Conservation (phyloP, 2,329 filamentous ascomycete species). For the Fusarium sublunatum region DNA sequence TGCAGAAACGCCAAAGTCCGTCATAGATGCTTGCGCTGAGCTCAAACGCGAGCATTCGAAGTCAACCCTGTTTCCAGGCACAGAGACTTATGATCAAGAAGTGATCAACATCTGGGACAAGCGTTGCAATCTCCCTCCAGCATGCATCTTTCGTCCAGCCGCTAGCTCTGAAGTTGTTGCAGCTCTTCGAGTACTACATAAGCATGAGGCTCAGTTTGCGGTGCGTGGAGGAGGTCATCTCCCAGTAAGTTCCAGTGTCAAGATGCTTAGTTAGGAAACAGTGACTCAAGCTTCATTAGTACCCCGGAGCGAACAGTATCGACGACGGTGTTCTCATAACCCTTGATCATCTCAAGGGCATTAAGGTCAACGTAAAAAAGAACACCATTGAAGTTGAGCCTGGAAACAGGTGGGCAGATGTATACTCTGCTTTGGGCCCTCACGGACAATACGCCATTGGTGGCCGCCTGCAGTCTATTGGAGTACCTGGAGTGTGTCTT, state of each 20-base stretch:
- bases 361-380: slow-evolving; percentile 12
- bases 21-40: background rate
- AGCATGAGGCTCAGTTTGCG: slow-evolving; percentile 16
- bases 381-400: slow-evolving; percentile 19
- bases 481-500: slow-evolving; percentile 46
- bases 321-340: slow-evolving; percentile 20
- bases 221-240: slow-evolving; percentile 33
- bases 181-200: background rate
- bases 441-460: slow-evolving; percentile 43
- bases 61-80: background rate
- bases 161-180: background rate
- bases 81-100: background rate
- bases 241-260: background rate
- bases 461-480: slow-evolving; percentile 46
- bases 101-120: background rate
- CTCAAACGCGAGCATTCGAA: background rate
- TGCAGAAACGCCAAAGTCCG: background rate
- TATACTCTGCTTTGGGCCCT: slow-evolving; percentile 42
- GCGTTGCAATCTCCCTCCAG: background rate
- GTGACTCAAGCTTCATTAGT: background rate
- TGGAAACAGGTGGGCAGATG: slow-evolving; percentile 41
- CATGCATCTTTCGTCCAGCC: background rate
- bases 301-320: slow-evolving; percentile 30
- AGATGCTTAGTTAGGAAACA: no score
- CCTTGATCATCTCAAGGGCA: slow-evolving; percentile 8